Conservation (phyloP, 2,329 filamentous ascomycete genomes). For the Colletotrichum falcatum region DNA sequence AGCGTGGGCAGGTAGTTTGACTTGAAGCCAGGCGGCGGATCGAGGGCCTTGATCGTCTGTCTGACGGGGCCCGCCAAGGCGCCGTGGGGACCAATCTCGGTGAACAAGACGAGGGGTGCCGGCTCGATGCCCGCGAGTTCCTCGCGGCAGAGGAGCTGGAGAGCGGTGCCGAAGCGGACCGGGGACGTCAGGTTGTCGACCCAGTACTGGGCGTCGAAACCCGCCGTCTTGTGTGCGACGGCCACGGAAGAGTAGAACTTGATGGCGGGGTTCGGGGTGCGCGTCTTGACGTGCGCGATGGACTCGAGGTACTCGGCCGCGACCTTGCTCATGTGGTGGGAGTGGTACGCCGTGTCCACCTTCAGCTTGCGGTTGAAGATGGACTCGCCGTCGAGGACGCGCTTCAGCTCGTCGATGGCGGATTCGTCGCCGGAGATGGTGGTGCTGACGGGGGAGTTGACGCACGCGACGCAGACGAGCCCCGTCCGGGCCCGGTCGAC, state of each 20-base stretch:
- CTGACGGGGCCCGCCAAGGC: constrained; percentile 10
- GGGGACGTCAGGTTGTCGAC: constrained; percentile 49
- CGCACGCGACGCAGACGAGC: constrained; percentile 52
- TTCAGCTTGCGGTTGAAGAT: constrained; percentile 41
- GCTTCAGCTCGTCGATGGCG: constrained; percentile 47
- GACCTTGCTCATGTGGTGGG: constrained; percentile 42
- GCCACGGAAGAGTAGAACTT: neutral
- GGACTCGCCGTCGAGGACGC: constrained; percentile 34
- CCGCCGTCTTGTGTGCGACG: constrained; percentile 1
- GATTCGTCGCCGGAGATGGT: constrained; percentile 56
- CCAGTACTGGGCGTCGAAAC: constrained; percentile 48
- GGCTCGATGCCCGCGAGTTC: neutral
- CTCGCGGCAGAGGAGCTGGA: neutral
- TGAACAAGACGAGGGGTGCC: neutral
- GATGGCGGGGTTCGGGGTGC: constrained; percentile 14
- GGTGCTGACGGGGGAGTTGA: constrained; percentile 63
- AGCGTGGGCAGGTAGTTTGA: constrained; percentile 2
- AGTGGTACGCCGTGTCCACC: constrained; percentile 43
- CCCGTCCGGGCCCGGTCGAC: constrained; percentile 28
- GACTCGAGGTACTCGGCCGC: constrained; percentile 43
- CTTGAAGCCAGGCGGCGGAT: neutral
- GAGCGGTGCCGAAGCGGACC: constrained; percentile 51
- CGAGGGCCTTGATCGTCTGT: constrained; percentile 10
- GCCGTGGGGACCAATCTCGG: constrained; percentile 5
- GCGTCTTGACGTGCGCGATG: neutral